phyloP scores from a whole-genome alignment of 306 rosid genomes.

The Prunus mira region DNA sequence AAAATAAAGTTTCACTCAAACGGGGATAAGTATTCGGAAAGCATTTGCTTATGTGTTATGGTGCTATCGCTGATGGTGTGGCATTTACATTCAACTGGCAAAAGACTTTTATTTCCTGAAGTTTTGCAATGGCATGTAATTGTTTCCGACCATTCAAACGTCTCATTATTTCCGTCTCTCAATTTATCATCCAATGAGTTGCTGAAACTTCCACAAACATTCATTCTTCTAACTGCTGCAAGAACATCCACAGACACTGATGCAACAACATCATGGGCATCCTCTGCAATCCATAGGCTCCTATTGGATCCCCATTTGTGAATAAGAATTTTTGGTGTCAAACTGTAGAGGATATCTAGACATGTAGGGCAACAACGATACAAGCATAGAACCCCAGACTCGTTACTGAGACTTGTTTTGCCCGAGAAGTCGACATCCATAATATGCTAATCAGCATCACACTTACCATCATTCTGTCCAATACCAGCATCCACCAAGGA shows the following conservation, averaged over 20 bases:
- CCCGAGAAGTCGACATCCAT: slow-evolving; percentile 25
- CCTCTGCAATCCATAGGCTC: slow-evolving; percentile 55
- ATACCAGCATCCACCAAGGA: slow-evolving; percentile 23
- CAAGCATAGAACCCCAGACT: slow-evolving; percentile 46
- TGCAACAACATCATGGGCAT: slow-evolving; percentile 65
- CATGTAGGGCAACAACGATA: slow-evolving; percentile 73
- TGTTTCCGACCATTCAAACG: slow-evolving; percentile 17
- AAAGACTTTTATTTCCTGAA: slow-evolving; percentile 17
- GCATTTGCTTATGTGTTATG: slow-evolving; percentile 20
- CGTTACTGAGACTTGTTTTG: slow-evolving; percentile 23
- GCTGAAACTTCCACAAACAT: slow-evolving; percentile 28
- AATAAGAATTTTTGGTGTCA: slow-evolving; percentile 42
- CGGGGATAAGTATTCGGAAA: slow-evolving; percentile 15
- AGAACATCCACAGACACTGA: slow-evolving; percentile 68
- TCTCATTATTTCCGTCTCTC: slow-evolving; percentile 23
- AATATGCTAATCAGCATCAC: slow-evolving; percentile 24
- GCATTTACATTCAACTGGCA: slow-evolving; percentile 62
- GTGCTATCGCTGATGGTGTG: slow-evolving; percentile 39
- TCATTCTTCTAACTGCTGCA: slow-evolving; percentile 51
- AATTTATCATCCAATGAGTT: slow-evolving; percentile 18
- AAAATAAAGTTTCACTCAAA: slow-evolving; percentile 52
- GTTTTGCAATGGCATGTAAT: slow-evolving; percentile 32
- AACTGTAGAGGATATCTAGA: slow-evolving; percentile 37
- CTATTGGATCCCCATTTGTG: slow-evolving; percentile 30
- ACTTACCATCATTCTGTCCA: slow-evolving; percentile 19